Evolutionary conservation across 768 basidiomycete species (phyloP), one percentile per base, ranked within the genome.

Genomic region (Termitomyces sp.): DNA sequence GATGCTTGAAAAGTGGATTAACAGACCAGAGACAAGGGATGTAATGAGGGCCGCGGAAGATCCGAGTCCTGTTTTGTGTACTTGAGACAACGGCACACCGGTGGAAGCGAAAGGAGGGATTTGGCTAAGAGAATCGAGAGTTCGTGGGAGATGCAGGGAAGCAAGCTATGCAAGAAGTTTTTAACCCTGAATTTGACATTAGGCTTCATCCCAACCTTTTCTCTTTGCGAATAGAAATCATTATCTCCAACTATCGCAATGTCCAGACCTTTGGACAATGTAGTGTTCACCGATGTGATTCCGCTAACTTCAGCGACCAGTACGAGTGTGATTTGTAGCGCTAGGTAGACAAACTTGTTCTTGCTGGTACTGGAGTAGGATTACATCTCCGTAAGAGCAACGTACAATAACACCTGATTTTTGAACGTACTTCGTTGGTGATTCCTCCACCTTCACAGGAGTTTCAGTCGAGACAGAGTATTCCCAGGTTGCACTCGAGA

Each of bases 1-100:
- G 62, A 95, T 82, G 56, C 87, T 79, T 36, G 75, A 72, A 59
- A 93, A 79, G 65, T 93, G 92, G 27, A 93, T 74, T 27, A 98
- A 82, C 34, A 99, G 81, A 2, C 86, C 88, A 44, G 92, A 87
- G 51, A 94, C 89, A 58, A 98, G 84, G 44, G 96, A 96, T 2
- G 97, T 98, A 70, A 98, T 97, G 62, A 99, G 82, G 0, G 97
- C 94, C 5, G 97, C 97, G 3, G 95, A 97, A 6, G 95, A 98
- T 40, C 97, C 97, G 48, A 98, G 84, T 9, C 97, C 97, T 0
- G 97, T 98, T 76, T 99, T 99, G 81, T 98, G 95, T n/a, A 96
- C 95, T 50, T 91, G 76, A 0, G 80, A 74, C 37, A 99, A 78
- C 0, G 72, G 74, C 48, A 89, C 87, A 56, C 85, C 82, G 16